Base-by-base conservation (phyloP, 768 basidiomycete species). In the Myochromella boudieri region DNA sequence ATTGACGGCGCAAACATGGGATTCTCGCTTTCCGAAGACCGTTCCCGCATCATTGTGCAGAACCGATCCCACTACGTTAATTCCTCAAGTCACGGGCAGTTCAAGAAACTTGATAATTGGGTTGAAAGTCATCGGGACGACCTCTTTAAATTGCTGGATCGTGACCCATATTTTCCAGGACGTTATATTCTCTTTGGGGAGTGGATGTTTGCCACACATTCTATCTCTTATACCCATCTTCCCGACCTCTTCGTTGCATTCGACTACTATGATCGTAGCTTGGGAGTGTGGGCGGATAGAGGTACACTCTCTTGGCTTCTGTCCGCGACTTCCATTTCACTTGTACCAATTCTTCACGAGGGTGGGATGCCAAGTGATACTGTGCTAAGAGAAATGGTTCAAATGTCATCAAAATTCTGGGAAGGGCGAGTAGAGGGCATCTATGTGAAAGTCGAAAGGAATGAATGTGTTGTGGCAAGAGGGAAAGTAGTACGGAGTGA, bases 1-100 rank as follows among this genome's bases (percentile, higher is more conserved):
- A 68, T 84, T 39, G 82, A 84, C 61, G 83, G 83, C 3, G 80
- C 82, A 31, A 84, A 85, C 59, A 77, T 84, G 76, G 83, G 80
- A 5, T 77, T 84, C 60, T 80, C 79, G 15, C 68, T 83, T 18
- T 77, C 76, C 1, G 55, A 68, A 4, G 74, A 76, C 51, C 60
- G 73, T 20, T 63, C 64, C 6, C 64, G 68, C 14, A 69, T 83
- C 46, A 38, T 79, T 36, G 72, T 81, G 1, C 83, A 85, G 59
- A 85, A 85, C 54, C 73, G 82, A 12, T 81, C 81, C 9, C 82
- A 84, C 62, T 80, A 73, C 53, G 72, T 83, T 36, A 75, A 74
- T 57, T 68, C 79, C 6, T 58, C 68, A 6, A 69, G 75, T n/a
- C 81, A 83, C 55, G 79, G 69, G 47, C 81, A 84, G 58, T 85